These are phyloP conservation scores for Bipolaris sorokiniana DNA, from an alignment of 2,329 filamentous ascomycete genomes.

Conservation along the genomic window DNA sequence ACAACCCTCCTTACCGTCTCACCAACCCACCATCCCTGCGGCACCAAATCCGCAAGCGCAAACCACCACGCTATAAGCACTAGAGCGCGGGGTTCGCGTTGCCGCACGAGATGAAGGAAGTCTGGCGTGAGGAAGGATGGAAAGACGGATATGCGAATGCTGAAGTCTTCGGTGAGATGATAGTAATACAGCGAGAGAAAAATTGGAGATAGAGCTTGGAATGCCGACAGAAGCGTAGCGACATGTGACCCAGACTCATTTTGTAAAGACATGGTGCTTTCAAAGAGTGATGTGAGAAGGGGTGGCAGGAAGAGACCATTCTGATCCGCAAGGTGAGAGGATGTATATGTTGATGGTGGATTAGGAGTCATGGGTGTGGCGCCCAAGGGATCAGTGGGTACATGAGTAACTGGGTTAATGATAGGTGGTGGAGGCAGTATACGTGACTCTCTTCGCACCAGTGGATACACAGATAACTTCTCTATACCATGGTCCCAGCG, in stretches of 20 bases:
- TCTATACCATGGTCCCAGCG: conserved; percentile 43
- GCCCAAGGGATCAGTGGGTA: conserved; percentile 17
- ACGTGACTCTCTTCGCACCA: conserved; percentile 38
- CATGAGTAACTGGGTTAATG: conserved; percentile 14
- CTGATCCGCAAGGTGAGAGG: conserved; percentile 3
- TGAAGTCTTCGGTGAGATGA: conserved; percentile 37
- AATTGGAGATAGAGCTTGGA: conserved; percentile 42
- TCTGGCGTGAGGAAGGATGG: conserved; percentile 41
- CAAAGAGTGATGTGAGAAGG: conserved; percentile 30
- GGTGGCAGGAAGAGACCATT: conserved; percentile 40
- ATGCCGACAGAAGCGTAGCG: conserved; percentile 29
- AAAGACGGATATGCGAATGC: conserved; percentile 37
- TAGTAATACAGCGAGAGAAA: conserved; percentile 44
- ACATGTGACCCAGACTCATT: conserved; percentile 15
- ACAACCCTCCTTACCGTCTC: conserved; percentile 23
- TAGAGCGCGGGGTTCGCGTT: conserved; percentile 34
- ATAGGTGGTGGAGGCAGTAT: conserved; percentile 38
- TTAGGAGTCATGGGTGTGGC: conserved; percentile 35
- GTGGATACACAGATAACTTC: conserved; percentile 37
- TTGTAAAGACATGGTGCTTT: conserved; percentile 26
- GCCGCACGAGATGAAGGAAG: conserved; percentile 33
- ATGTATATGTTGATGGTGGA: conserved; percentile 33
- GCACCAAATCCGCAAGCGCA: conserved; percentile 31
- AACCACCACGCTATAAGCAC: conserved; percentile 41
- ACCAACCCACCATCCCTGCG: conserved; percentile 36